Evolutionary conservation across 1,284 basidiomycete genomes (phyloP).

Genomic region (Neotropicomus parvogracilis): DNA sequence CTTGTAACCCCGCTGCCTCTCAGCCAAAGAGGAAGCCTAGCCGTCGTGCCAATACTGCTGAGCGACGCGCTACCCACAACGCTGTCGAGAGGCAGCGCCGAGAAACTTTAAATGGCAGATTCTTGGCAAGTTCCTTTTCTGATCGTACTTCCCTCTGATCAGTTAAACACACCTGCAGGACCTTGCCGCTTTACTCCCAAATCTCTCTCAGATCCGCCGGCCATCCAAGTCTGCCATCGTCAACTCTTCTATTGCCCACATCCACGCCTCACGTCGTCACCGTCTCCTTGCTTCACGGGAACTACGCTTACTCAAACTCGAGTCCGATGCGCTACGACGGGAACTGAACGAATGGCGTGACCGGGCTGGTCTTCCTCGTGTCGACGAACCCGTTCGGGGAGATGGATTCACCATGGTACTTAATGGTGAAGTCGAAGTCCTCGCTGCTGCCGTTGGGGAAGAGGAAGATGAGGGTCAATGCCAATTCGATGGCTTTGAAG

Average conservation of each 20-base stretch:
- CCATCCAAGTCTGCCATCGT: conserved; percentile 94
- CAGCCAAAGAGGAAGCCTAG: conserved; percentile 70
- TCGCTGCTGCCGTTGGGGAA: conserved; percentile 45
- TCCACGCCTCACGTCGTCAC: conserved; percentile 78
- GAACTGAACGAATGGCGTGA: conserved; percentile 89
- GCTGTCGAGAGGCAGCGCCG: conserved; percentile 89
- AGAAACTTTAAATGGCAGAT: conserved; percentile 88
- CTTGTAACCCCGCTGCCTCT: conserved; percentile 19
- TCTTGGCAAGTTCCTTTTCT: conserved; percentile 57
- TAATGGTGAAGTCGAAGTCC: conserved; percentile 63
- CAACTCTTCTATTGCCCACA: conserved; percentile 84
- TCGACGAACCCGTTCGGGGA: conserved; percentile 65
- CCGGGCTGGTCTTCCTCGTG: conserved; percentile 60
- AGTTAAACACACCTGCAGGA: conserved; percentile 48
- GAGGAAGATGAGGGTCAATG: conserved; percentile 53
- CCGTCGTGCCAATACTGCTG: conserved; percentile 87
- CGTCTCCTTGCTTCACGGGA: conserved; percentile 75
- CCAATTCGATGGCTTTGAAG: conserved; percentile 39
- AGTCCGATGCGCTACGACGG: conserved; percentile 75
- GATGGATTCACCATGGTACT: conserved; percentile 70
- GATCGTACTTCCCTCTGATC: conserved; percentile 8
- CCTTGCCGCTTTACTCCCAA: conserved; percentile 84
- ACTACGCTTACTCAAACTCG: conserved; percentile 69
- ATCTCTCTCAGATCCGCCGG: conserved; percentile 84
- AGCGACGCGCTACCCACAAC: conserved; percentile 91